Evolutionary conservation across 2,329 filamentous ascomycete genomes (phyloP).

Genomic region (Neonectria magnoliae): DNA sequence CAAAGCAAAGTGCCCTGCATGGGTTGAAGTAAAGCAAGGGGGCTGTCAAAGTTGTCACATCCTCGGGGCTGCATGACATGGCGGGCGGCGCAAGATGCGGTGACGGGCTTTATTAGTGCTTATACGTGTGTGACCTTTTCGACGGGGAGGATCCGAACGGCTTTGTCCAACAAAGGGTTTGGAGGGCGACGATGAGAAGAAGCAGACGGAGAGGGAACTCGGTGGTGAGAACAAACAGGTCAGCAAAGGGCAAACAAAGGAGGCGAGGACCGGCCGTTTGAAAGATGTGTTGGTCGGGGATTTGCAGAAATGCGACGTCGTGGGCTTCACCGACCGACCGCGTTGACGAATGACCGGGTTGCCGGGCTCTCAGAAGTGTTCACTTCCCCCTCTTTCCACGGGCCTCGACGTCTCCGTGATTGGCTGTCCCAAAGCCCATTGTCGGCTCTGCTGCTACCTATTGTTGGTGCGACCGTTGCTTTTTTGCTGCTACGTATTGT

Average conservation of each 20-base stretch:
- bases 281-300: too few relatives aligned
- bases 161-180: neutral
- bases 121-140: too few relatives aligned
- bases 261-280: too few relatives aligned
- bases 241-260: too few relatives aligned
- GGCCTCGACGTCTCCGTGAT: neutral
- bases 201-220: too few relatives aligned
- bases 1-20: too few relatives aligned
- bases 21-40: neutral
- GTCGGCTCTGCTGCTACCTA: neutral
- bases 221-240: too few relatives aligned
- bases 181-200: neutral
- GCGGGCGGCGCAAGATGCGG: too few relatives aligned
- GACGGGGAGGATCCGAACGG: neutral
- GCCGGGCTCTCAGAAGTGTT: neutral
- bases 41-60: too few relatives aligned
- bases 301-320: neutral
- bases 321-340: neutral
- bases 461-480: neutral
- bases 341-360: neutral
- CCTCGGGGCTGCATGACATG: too few relatives aligned
- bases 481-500: neutral
- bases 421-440: too few relatives aligned
- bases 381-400: neutral
- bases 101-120: neutral